Conservation (phyloP, 2,329 filamentous ascomycete species). For the Penicillium sp. region DNA sequence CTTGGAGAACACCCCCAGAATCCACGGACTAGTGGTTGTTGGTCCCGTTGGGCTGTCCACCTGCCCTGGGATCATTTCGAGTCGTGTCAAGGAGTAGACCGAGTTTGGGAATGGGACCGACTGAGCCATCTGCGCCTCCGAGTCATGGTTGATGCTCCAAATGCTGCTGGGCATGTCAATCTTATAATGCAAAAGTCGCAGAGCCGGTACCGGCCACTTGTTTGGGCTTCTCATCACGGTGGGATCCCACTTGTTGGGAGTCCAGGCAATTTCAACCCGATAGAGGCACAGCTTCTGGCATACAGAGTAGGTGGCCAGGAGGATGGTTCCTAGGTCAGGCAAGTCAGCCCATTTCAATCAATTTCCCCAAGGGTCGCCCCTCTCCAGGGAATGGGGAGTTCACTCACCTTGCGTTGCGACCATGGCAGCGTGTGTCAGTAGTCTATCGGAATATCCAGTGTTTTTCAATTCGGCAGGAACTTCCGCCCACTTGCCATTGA, state of each 20-base stretch:
- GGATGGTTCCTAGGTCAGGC: slow-evolving; percentile 24
- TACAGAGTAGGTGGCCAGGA: slow-evolving; percentile 42
- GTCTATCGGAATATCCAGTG: slow-evolving; percentile 63
- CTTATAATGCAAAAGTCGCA: slow-evolving; percentile 35
- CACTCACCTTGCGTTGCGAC: slow-evolving; percentile 64
- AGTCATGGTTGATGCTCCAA: slow-evolving; percentile 21
- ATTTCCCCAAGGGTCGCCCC: slow-evolving; percentile 5
- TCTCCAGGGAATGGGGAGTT: slow-evolving; percentile 5
- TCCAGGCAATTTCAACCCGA: slow-evolving; percentile 70
- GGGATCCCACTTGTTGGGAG: slow-evolving; percentile 51
- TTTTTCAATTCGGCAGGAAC: slow-evolving; percentile 68
- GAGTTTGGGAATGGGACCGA: slow-evolving; percentile 24
- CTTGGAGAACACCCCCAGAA: slow-evolving; percentile 68
- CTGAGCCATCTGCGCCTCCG: slow-evolving; percentile 21
- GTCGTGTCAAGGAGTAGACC: slow-evolving; percentile 61
- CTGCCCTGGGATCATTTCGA: slow-evolving; percentile 66
- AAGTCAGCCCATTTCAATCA: neutral
- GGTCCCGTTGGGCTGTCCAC: slow-evolving; percentile 53
- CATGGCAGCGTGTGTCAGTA: slow-evolving; percentile 74
- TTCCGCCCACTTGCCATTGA: slow-evolving; percentile 66
- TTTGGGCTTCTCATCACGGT: slow-evolving; percentile 25
- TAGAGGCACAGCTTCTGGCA: slow-evolving; percentile 69
- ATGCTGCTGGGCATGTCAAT: slow-evolving; percentile 31
- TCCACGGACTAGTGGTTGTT: slow-evolving; percentile 51
- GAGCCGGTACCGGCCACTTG: slow-evolving; percentile 31